Conservation (phyloP, 2,329 filamentous ascomycete species). For the Xenoacremonium recifei region DNA sequence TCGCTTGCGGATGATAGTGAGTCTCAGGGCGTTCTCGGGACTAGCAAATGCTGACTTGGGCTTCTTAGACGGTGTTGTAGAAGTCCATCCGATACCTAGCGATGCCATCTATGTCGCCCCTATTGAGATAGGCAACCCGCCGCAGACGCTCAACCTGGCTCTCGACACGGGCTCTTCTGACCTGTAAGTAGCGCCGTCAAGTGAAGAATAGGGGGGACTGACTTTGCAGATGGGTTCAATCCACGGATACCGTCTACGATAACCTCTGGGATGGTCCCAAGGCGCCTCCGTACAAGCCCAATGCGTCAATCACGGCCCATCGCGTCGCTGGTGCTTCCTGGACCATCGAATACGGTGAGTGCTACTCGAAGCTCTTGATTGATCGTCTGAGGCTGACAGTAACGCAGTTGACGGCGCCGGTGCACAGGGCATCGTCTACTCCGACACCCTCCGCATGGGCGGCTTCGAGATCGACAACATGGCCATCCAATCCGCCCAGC, state of each 20-base stretch:
- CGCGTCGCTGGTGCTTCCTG: conserved; percentile 44
- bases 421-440: conserved; percentile 48
- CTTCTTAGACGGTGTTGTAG: conserved; percentile 30
- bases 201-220: conserved; percentile 2
- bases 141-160: conserved; percentile 47
- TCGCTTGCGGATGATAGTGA: conserved; percentile 30
- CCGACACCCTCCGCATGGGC: conserved; percentile 48
- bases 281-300: conserved; percentile 42
- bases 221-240: conserved; percentile 51
- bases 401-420: conserved; percentile 41
- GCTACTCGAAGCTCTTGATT: too few relatives aligned
- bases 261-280: conserved; percentile 33
- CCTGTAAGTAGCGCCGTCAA: conserved; percentile 56
- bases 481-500: conserved; percentile 48
- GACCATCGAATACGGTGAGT: conserved; percentile 48
- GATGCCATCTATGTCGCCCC: conserved; percentile 45
- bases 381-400: neutral
- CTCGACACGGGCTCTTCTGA: conserved; percentile 56
- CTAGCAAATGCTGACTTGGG: neutral
- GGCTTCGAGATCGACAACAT: conserved; percentile 42
- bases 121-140: conserved; percentile 45
- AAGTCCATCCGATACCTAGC: conserved; percentile 35
- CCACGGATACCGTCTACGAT: conserved; percentile 43
- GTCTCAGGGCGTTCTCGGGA: neutral
- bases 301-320: conserved; percentile 42